Evolutionary conservation across 306 rosid species (phyloP), one percentile per base, ranked within the genome.

Genomic region (Fragaria ananassa): DNA sequence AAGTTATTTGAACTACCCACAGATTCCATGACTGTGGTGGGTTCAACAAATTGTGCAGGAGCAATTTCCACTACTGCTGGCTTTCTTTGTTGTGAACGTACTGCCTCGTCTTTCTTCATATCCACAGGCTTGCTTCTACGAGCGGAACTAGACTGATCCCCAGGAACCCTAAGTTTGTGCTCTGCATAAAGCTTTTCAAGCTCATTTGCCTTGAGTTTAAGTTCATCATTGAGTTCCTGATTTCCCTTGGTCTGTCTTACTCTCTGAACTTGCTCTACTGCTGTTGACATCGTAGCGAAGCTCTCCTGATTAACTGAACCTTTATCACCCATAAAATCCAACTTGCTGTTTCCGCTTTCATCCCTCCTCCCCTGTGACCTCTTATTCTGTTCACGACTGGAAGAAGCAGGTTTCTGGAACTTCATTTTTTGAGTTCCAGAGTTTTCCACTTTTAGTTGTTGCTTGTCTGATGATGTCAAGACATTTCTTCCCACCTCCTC

Each of bases 171-270:
- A 71, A 92, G 92, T 80, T 96, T 93, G 88, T 93, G 99, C 84
- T 91, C 98, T 21, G 98, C 99, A 80, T 89, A 96, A 78, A 96
- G 97, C 90, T 85, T 93, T 82, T 96, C 99, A 63, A 96, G 96
- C 78, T 96, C 99, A 84, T 96, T 89, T 10, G 98, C 98, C 89
- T 96, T 96, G 77, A 96, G 75, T 83, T 93, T 96, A 68, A 96
- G 91, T 83, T 89, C 98, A 91, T 96, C 96, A 74, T 93, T 91
- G 56, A 87, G 86, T 79, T 85, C 99, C 75, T 96, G 99, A 70
- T 89, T 93, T 69, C 98, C 98, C 84, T 89, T 96, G 58, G 90
- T 75, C 82, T 91, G 93, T 84, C 98, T 89, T 31, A 69, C 88
- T 85, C 96, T 92, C 84, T 88, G 97, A 78, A 74, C 81, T 75